Evolutionary conservation across 1,139 yeast species (phyloP).

Genomic region (Kodamaea sp.): DNA sequence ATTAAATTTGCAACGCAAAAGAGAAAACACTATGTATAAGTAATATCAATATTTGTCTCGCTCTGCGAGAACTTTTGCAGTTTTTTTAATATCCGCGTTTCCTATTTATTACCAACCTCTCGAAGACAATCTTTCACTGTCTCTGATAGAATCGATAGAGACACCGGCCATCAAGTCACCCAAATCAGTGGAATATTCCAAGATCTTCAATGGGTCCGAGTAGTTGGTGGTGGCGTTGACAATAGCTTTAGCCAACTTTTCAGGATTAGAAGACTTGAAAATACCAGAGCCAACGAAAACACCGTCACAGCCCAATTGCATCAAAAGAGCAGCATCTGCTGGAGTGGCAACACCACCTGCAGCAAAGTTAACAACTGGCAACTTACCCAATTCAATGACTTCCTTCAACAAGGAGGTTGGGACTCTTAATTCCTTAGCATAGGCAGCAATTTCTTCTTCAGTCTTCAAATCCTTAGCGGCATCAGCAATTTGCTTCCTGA

Average conservation of each 20-base stretch:
- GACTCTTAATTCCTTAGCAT: slow-evolving; percentile 61
- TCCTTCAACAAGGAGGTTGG: slow-evolving; percentile 52
- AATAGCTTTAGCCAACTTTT: slow-evolving; percentile 71
- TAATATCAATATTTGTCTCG: background rate
- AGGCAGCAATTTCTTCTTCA: slow-evolving; percentile 41
- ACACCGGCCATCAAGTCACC: slow-evolving; percentile 77
- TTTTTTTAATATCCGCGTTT: too few species aligned
- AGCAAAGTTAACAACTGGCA: slow-evolving; percentile 85
- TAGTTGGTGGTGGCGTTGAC: slow-evolving; percentile 79
- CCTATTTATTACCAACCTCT: slow-evolving; percentile 46
- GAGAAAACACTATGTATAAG: background rate
- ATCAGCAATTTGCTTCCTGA: slow-evolving; percentile 53
- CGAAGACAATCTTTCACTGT: slow-evolving; percentile 46
- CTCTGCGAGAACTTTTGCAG: background rate
- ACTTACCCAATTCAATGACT: slow-evolving; percentile 48
- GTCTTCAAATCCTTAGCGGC: slow-evolving; percentile 38
- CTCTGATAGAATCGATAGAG: slow-evolving; percentile 49
- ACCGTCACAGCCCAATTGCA: slow-evolving; percentile 92
- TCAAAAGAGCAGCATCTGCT: slow-evolving; percentile 82
- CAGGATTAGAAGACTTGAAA: slow-evolving; percentile 74
- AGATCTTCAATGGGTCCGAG: slow-evolving; percentile 59
- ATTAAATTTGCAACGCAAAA: background rate
- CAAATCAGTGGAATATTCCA: slow-evolving; percentile 70
- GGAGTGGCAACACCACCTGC: slow-evolving; percentile 93
- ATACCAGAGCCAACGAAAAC: slow-evolving; percentile 91